Evolutionary conservation across 2,329 filamentous ascomycete species (phyloP), one percentile per base, ranked within the genome.

Genomic region (Alternaria brassicae): DNA sequence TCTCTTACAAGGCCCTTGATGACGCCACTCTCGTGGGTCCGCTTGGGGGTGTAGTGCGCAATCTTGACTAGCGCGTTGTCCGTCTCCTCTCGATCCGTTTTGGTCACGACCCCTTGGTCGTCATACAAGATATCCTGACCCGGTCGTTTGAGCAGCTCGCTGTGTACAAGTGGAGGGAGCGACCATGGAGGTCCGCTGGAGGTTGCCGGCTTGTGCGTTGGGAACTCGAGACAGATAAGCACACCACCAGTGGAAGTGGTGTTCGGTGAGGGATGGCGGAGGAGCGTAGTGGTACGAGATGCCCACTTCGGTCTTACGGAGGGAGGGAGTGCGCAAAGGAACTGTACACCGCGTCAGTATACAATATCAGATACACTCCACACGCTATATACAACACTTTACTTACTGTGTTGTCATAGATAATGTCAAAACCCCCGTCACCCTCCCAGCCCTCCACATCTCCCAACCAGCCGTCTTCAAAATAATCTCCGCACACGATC

Each of bases 211-310:
- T 93, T 95, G 61, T 86, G 84, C 1, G 89, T 87, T 9, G 92
- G 92, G 74, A 90, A 96, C 74, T 96, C 92, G 61, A 96, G 84
- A 77, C 87, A 89, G 48, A 89, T 81, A 53, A 89, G 79, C 48
- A 80, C 78, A 6, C 86, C 86, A 3, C 75, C 76, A 2, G 56
- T 48, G 23, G 30, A 41, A 13, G 8, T 21, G 10, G 19, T 41
- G 17, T 30, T 40, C 1, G 36, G 2, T 2, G 40, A 13, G 19
- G 50, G 30, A 77, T 13, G 81, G 79, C 21, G 82, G 10, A 89
- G 81, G 7, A 89, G 79, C 54, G 84, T 77, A 4, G 80, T 80
- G 73, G 86, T 84, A 19, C 85, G 81, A 15, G 80, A 75, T 3
- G 86, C 83, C 87, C 87, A 89, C 23, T 77, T 69, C 0, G 86